These are phyloP conservation scores for Kodamaea anthophila DNA, from an alignment of 1,139 yeast species.

Conservation along the genomic window DNA sequence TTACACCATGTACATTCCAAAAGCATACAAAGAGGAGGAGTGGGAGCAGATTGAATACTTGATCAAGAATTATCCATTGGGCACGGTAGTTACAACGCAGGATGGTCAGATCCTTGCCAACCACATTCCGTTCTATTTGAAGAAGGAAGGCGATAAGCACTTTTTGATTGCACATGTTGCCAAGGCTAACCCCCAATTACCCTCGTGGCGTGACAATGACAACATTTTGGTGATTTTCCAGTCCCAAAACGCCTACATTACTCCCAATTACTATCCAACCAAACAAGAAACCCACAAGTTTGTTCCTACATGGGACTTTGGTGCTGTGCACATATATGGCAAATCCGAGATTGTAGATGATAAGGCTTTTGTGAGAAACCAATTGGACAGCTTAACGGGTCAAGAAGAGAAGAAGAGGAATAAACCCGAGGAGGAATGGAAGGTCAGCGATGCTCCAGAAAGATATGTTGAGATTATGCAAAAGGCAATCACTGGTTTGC, in stretches of 20 bases:
- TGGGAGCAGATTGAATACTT: constrained; percentile 38
- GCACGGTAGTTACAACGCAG: constrained; percentile 41
- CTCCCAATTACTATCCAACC: constrained; percentile 57
- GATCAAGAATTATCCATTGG: constrained; percentile 47
- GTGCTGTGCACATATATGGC: constrained; percentile 56
- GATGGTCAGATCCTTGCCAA: constrained; percentile 43
- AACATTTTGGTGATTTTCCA: constrained; percentile 51
- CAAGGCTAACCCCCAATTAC: constrained; percentile 46
- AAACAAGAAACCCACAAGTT: constrained; percentile 55
- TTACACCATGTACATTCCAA: constrained; percentile 13
- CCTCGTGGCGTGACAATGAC: constrained; percentile 34
- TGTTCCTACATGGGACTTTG: constrained; percentile 74
- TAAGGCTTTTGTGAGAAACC: constrained; percentile 40
- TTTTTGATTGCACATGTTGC: constrained; percentile 55
- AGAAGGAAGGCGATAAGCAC: constrained; percentile 31
- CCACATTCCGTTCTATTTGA: constrained; percentile 52
- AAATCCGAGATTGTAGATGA: constrained; percentile 43
- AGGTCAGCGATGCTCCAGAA: constrained; percentile 54
- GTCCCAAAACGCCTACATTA: constrained; percentile 48
- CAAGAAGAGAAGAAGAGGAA: constrained; percentile 41
- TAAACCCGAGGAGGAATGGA: constrained; percentile 43
- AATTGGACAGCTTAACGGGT: constrained; percentile 40
- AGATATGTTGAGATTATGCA: constrained; percentile 37
- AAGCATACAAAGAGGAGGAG: constrained; percentile 20
- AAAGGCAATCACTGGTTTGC: constrained; percentile 56